Conservation (phyloP, 1,284 basidiomycete genomes). For the Exsudoporus floridanus region DNA sequence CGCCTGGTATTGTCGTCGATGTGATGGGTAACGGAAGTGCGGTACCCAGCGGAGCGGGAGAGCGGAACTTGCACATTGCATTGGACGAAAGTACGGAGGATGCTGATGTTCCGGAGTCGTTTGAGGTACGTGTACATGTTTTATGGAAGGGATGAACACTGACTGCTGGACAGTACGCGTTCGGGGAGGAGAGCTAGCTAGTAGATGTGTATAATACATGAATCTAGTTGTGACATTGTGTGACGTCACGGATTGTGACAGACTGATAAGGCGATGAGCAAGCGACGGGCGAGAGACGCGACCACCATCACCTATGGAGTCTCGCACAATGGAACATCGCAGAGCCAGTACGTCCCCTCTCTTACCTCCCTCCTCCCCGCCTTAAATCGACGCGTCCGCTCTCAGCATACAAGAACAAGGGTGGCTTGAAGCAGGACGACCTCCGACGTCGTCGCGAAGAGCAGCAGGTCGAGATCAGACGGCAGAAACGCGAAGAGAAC, state of each 20-base stretch:
- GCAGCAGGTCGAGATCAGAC: slow-evolving; percentile 95
- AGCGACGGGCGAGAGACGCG: slow-evolving; percentile 23
- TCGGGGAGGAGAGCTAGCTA: slow-evolving; percentile 7
- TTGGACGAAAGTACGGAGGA: slow-evolving; percentile 73
- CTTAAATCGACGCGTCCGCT: slow-evolving; percentile 18
- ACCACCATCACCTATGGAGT: slow-evolving; percentile 39
- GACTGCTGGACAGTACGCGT: slow-evolving; percentile 20
- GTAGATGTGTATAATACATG: background rate
- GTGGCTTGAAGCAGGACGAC: slow-evolving; percentile 80
- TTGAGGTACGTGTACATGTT: slow-evolving; percentile 79
- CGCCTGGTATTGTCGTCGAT: slow-evolving; percentile 28
- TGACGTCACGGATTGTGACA: slow-evolving; percentile 30
- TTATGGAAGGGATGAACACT: slow-evolving; percentile 30
- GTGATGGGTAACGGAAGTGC: slow-evolving; percentile 30
- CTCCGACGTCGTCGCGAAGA: slow-evolving; percentile 94
- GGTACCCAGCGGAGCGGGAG: slow-evolving; percentile 22
- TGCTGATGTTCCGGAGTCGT: slow-evolving; percentile 73
- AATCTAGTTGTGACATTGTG: slow-evolving; percentile 12
- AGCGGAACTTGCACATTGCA: slow-evolving; percentile 51
- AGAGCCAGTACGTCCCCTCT: slow-evolving; percentile 51
- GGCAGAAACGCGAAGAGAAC: slow-evolving; percentile 95
- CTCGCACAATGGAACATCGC: slow-evolving; percentile 66
- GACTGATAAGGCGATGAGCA: slow-evolving; percentile 27
- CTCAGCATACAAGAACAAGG: slow-evolving; percentile 74
- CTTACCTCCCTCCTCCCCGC: background rate